Conservation (phyloP, 140 eudicot species). For the Stevia rebaudiana region DNA sequence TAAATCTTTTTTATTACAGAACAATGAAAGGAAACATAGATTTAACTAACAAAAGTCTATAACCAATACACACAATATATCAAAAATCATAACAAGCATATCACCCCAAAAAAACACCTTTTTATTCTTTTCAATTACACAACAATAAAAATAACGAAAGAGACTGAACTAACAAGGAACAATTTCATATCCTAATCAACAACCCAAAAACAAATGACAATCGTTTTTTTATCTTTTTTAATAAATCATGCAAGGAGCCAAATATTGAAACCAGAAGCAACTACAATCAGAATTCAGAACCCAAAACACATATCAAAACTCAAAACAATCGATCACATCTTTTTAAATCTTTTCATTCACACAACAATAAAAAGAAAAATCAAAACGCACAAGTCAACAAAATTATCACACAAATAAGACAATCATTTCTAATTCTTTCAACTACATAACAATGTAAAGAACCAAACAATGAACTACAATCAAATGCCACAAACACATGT, state of each 20-base stretch:
- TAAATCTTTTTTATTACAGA: too few relatives aligned
- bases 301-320: background rate
- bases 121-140: too few relatives aligned
- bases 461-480: background rate
- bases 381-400: background rate
- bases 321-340: background rate
- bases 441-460: background rate
- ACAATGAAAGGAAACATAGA: too few relatives aligned
- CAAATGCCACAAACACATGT: background rate
- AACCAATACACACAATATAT: too few relatives aligned
- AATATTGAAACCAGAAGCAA: background rate
- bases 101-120: too few relatives aligned
- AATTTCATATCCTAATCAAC: background rate
- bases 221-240: background rate
- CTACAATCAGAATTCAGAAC: constrained; percentile 9
- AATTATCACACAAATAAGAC: background rate
- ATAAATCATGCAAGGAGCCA: background rate
- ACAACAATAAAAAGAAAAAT: background rate
- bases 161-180: too few relatives aligned
- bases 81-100: too few relatives aligned
- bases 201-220: background rate
- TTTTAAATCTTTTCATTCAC: background rate
- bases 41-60: too few relatives aligned
- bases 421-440: background rate
- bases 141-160: too few relatives aligned